A percentile compares a stretch with the other conserved stretches of the same genome.
Evolutionary conservation across 2,329 filamentous ascomycete species (phyloP).

Genomic region (Fusarium sp.): DNA sequence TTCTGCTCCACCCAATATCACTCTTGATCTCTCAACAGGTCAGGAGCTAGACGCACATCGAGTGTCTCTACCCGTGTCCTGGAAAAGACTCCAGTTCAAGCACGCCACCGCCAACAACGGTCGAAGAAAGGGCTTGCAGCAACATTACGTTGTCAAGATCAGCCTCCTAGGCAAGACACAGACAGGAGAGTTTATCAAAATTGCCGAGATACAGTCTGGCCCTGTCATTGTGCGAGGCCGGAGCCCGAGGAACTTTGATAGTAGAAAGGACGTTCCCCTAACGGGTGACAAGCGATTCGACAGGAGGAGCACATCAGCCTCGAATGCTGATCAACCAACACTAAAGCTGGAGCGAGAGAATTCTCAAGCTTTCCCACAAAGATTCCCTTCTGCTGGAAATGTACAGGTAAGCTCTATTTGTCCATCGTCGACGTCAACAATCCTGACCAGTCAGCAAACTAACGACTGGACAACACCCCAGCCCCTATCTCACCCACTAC

Average conservation of each 20-base stretch:
- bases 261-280: constrained; percentile 84
- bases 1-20: constrained; percentile 63
- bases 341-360: constrained; percentile 50
- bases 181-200: constrained; percentile 72
- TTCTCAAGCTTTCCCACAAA: constrained; percentile 42
- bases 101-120: constrained; percentile 98
- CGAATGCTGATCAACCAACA: constrained; percentile 44
- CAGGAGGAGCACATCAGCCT: constrained; percentile 54
- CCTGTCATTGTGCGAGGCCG: constrained; percentile 95
- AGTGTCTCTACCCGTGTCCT: constrained; percentile 85
- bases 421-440: not conserved
- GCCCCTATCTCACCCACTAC: constrained; percentile 46
- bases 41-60: constrained; percentile 82
- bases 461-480: constrained; percentile 60
- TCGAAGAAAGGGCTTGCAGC: constrained; percentile 90
- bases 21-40: constrained; percentile 65
- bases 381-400: constrained; percentile 48
- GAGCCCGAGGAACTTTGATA: constrained; percentile 94
- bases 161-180: constrained; percentile 82
- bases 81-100: constrained; percentile 95
- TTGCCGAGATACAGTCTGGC: constrained; percentile 88
- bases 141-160: constrained; percentile 92
- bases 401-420: constrained; percentile 46
- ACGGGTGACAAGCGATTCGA: constrained; percentile 64
- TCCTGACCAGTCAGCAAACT: constrained; percentile 44